A percentile compares a stretch with the other conserved stretches of the same genome.
These are phyloP conservation scores for Aspergillus coremiiformis DNA, from an alignment of 495 filamentous ascomycete genomes.

Conservation along the genomic window DNA sequence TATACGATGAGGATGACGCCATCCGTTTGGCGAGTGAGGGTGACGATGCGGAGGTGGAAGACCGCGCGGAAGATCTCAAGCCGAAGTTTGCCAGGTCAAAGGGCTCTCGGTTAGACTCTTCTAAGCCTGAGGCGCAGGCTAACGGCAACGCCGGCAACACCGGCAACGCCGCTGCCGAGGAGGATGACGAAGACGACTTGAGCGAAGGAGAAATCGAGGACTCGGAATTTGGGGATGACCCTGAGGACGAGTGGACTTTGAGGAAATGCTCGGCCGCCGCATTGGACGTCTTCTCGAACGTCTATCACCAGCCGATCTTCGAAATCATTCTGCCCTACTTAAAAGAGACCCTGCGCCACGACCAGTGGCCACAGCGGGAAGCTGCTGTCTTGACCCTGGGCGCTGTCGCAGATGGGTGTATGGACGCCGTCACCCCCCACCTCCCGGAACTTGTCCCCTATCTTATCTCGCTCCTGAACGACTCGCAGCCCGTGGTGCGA, in stretches of 20 bases:
- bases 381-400: slow-evolving; percentile 92
- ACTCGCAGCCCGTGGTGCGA: slow-evolving; percentile 83
- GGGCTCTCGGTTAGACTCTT: slow-evolving; percentile 36
- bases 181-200: slow-evolving; percentile 55
- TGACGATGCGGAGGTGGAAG: slow-evolving; percentile 88
- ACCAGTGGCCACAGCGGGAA: slow-evolving; percentile 88
- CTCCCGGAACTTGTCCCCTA: slow-evolving; percentile 88
- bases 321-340: slow-evolving; percentile 86
- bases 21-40: slow-evolving; percentile 70
- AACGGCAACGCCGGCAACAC: slow-evolving; percentile 51
- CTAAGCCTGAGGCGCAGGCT: slow-evolving; percentile 40
- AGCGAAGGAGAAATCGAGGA: slow-evolving; percentile 88
- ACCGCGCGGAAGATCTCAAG: slow-evolving; percentile 85
- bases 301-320: slow-evolving; percentile 85
- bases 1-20: slow-evolving; percentile 92
- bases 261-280: slow-evolving; percentile 97
- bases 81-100: slow-evolving; percentile 84
- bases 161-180: no score
- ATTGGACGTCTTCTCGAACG: slow-evolving; percentile 84
- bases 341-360: slow-evolving; percentile 78
- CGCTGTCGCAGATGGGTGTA: slow-evolving; percentile 91
- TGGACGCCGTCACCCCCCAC: slow-evolving; percentile 82
- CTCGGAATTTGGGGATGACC: slow-evolving; percentile 62
- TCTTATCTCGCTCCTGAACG: slow-evolving; percentile 77
- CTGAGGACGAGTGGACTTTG: slow-evolving; percentile 92